These are phyloP conservation scores for Termitomyces sp. DNA, from an alignment of 768 basidiomycete genomes.

Conservation along the genomic window DNA sequence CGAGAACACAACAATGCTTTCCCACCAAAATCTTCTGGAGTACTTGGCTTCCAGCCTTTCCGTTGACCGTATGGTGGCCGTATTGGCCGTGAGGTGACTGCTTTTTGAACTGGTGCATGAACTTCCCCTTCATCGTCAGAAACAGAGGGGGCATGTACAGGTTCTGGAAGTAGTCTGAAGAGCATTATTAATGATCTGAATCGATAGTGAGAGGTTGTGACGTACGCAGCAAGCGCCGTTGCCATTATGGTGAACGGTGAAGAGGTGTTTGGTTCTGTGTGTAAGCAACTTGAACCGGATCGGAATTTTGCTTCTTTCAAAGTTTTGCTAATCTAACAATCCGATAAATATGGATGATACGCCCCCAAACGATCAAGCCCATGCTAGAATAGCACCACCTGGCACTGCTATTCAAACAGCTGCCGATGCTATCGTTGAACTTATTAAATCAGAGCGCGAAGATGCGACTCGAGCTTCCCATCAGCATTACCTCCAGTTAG, in stretches of 20 bases:
- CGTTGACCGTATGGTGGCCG: conserved; percentile 87
- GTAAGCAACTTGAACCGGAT: neutral
- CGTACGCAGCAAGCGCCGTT: conserved; percentile 73
- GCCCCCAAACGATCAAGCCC: neutral
- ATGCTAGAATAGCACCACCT: neutral
- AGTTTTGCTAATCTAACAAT: neutral
- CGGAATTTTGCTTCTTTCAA: no score
- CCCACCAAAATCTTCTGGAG: conserved; percentile 81
- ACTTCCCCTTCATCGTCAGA: conserved; percentile 62
- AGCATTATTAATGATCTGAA: conserved; percentile 5
- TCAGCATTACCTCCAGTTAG: conserved; percentile 7
- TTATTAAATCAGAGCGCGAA: conserved; percentile 18
- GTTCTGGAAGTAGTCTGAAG: conserved; percentile 63
- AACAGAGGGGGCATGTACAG: conserved; percentile 44
- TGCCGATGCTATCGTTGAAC: conserved; percentile 16
- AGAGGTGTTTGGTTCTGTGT: conserved; percentile 18
- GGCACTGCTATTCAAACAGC: conserved; percentile 17
- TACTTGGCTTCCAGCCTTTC: conserved; percentile 78
- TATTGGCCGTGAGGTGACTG: conserved; percentile 43
- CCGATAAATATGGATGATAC: neutral
- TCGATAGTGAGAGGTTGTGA: conserved; percentile 13
- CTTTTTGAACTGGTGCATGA: conserved; percentile 25
- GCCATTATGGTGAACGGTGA: conserved; percentile 26
- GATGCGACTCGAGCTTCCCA: conserved; percentile 9
- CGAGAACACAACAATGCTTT: conserved; percentile 5